Evolutionary conservation across 768 basidiomycete genomes (phyloP), one percentile per base, ranked within the genome.

Genomic region (Artomyces pyxidatus): DNA sequence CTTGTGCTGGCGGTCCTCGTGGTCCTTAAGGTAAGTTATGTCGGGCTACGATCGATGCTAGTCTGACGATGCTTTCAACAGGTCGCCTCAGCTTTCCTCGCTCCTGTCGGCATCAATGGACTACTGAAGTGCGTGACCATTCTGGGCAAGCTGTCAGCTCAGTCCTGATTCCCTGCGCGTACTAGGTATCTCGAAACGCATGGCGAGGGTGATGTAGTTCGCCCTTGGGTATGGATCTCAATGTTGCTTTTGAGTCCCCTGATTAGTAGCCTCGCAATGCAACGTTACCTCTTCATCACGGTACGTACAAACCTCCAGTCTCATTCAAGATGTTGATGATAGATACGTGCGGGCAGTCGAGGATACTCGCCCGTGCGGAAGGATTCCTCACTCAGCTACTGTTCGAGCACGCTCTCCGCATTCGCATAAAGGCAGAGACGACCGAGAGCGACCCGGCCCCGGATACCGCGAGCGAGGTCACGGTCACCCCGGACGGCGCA

Each of bases 161-260:
- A 1, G 9, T 16, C 21, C 27, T 19, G 14, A 10, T 14, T 42
- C 5, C 19, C 17, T 25, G 14, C 3, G 8, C 35, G 27, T 16
- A 3, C 12, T 14, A 81, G 76, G 30, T 80, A 85, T 57, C 63
- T 88, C 16, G 83, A 85, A 63, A 71, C 61, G 3, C 63, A 67
- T 11, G 79, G 78, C 3, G 58, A 71, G 49, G 70, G 63, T 21
- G 70, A 80, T 0, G 56, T 63, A 6, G 62, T 83, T 26, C 72
- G 73, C 29, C 85, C 85, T 1, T 85, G 84, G 77, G 74, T 86
- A 6, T 88, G 85, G 84, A 74, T 86, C 12, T 27, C 64, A 0
- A 65, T 67, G 59, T 65, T 81, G 11, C 73, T 79, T 52, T 41
- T 74, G 5, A 78, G 77, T 11, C 75, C 78, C 11, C 59, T 69